Base-by-base conservation (phyloP, 495 filamentous ascomycete species). In the Hyaloscypha bicolor region DNA sequence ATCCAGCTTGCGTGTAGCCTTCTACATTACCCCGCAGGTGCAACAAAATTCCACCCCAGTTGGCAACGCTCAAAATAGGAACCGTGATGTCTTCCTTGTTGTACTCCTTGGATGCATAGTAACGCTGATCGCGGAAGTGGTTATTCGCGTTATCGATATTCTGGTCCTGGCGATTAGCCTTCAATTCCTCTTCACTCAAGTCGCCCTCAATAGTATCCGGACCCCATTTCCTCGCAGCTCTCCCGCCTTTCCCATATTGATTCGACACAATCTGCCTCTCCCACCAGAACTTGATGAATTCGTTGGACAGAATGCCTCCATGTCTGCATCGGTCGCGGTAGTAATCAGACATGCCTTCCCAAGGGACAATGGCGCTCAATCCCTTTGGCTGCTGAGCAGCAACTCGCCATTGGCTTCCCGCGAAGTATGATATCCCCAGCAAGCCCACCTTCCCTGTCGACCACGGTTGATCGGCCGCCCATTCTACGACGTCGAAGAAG, bases 231-330 rank as follows among this genome's bases (percentile, higher is more conserved):
- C 75, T 70, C 21, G 74, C 80, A 2, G 72, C 75, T 31, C 80
- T 71, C 4, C 79, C 80, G 0, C 77, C 72, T 2, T 65, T 71
- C 1, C 89, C 88, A 68, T 91, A 91, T 75, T 91, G 89, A 69
- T 90, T 89, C 6, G 75, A 71, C 16, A 86, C 68, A 3, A 90
- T 85, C 73, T 90, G 87, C 0, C 87, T 78, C 72, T 88, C 79
- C 87, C 87, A 90, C 87, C 87, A 90, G 64, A 86, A 84, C 39
- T 80, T 75, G 70, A 90, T 88, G 73, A 90, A 90, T 3, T 73
- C 75, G 71, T 89, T 85, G 0, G 85, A 87, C 31, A 88, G 74
- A 52, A 91, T 90, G 1, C 88, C 89, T 3, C 89, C 89, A 65
- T 90, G 88, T 6, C 71, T 25, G 63, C 67, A 67, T 2, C 71